Evolutionary conservation across 176 grass and related monocot species (phyloP).

Genomic region (Phoenix roebelenii): DNA sequence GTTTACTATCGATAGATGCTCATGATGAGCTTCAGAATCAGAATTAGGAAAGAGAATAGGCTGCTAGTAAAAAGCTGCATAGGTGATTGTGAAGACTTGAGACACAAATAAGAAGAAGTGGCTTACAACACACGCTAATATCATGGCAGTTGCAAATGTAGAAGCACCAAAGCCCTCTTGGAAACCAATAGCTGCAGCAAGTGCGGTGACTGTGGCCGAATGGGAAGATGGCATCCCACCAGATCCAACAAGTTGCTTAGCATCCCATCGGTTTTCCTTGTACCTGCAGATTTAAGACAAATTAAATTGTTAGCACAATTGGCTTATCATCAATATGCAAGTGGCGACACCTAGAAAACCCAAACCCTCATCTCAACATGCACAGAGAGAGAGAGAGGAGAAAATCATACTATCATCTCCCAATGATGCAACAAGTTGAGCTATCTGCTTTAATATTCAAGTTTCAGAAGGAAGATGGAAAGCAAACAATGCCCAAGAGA

Average conservation of each 20-base stretch:
- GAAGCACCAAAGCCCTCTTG: constrained; percentile 58
- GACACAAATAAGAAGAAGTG: not conserved
- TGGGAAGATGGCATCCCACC: constrained; percentile 88
- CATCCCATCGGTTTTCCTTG: constrained; percentile 89
- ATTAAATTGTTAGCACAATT: not conserved
- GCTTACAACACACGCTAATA: constrained; percentile 76
- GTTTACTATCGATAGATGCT: no score
- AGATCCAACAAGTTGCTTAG: constrained; percentile 71
- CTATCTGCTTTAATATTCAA: no score
- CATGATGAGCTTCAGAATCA: no score
- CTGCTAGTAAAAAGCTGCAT: no score
- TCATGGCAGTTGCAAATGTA: constrained; percentile 57
- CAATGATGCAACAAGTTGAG: no score
- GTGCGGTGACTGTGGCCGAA: constrained; percentile 71
- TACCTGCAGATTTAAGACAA: constrained; percentile 43
- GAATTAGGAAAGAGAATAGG: no score
- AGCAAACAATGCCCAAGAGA: no score
- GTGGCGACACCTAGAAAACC: not conserved
- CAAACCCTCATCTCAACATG: not conserved
- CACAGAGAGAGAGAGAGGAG: no score
- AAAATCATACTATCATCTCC: no score
- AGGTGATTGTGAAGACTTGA: not conserved
- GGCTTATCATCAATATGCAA: not conserved
- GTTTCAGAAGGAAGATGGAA: no score
- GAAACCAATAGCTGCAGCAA: constrained; percentile 52